Conservation (phyloP, 2,329 filamentous ascomycete species). For the Onygena corvina region DNA sequence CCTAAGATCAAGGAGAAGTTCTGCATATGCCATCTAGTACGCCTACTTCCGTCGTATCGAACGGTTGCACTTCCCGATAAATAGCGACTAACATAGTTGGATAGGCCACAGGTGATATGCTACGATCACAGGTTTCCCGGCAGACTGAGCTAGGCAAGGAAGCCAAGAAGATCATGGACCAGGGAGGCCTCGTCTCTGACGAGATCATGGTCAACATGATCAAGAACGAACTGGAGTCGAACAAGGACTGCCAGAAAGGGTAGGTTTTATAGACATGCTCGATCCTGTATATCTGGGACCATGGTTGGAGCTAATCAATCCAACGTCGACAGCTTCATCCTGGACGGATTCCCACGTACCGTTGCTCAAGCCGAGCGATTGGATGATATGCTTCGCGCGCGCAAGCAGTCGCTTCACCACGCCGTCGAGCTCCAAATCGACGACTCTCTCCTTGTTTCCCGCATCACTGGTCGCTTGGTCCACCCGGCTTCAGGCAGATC, state of each 20-base stretch:
- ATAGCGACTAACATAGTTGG: not conserved
- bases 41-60: slow-evolving; percentile 22
- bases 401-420: slow-evolving; percentile 79
- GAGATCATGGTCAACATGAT: slow-evolving; percentile 99
- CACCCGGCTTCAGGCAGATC: slow-evolving; percentile 92
- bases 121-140: slow-evolving; percentile 93
- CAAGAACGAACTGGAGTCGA: slow-evolving; percentile 87
- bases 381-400: slow-evolving; percentile 72
- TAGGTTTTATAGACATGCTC: slow-evolving; percentile 35
- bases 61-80: not conserved
- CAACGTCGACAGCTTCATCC: slow-evolving; percentile 65
- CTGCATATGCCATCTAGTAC: slow-evolving; percentile 89
- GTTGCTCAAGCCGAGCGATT: slow-evolving; percentile 90
- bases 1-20: slow-evolving; percentile 98
- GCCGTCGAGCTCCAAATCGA: slow-evolving; percentile 95
- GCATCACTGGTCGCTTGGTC: slow-evolving; percentile 90
- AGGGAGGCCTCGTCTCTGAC: slow-evolving; percentile 91
- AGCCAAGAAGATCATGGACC: slow-evolving; percentile 99
- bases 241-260: slow-evolving; percentile 94
- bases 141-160: slow-evolving; percentile 89
- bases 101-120: slow-evolving; percentile 96
- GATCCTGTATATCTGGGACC: not conserved
- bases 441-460: slow-evolving; percentile 80
- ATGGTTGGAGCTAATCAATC: not conserved
- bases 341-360: slow-evolving; percentile 95